These are phyloP conservation scores for Pinus tabuliformis DNA, from an alignment of 75 land plant species.

Conservation along the genomic window DNA sequence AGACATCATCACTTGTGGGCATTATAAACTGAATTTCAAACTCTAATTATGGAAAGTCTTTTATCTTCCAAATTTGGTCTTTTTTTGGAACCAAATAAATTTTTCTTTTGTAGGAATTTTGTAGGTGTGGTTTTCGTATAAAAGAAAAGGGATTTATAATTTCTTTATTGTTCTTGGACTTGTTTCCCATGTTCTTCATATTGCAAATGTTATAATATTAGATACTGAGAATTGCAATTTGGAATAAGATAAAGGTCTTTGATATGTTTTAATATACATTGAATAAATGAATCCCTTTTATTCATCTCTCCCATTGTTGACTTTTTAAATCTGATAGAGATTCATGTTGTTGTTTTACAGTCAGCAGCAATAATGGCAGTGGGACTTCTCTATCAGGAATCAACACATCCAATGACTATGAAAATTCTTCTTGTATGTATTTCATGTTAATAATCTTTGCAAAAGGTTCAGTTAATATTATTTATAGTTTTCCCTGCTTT, in stretches of 20 bases:
- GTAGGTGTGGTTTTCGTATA: background rate
- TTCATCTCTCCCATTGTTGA: background rate
- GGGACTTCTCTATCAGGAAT: slow-evolving; percentile 94
- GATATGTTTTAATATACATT: background rate
- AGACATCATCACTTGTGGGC: too few species aligned
- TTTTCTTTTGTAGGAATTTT: too few species aligned
- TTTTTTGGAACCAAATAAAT: too few species aligned
- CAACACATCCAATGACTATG: slow-evolving; percentile 89
- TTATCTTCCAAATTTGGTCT: too few species aligned
- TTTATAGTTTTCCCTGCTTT: background rate
- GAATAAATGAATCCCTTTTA: background rate
- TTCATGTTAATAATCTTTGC: background rate
- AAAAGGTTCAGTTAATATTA: background rate
- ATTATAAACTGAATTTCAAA: too few species aligned
- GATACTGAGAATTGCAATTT: background rate
- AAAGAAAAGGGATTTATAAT: background rate
- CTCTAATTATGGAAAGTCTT: too few species aligned
- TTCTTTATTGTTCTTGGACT: background rate
- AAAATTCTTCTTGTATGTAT: slow-evolving; percentile 74
- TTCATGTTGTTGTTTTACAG: slow-evolving; percentile 40
- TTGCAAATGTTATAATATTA: background rate
- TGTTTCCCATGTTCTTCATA: background rate
- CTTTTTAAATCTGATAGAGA: slow-evolving; percentile 1
- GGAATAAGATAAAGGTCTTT: background rate
- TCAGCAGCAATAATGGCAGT: slow-evolving; percentile 92